phyloP scores from a whole-genome alignment of 352 stramenopile genomes.

The Phytophthora litchii region DNA sequence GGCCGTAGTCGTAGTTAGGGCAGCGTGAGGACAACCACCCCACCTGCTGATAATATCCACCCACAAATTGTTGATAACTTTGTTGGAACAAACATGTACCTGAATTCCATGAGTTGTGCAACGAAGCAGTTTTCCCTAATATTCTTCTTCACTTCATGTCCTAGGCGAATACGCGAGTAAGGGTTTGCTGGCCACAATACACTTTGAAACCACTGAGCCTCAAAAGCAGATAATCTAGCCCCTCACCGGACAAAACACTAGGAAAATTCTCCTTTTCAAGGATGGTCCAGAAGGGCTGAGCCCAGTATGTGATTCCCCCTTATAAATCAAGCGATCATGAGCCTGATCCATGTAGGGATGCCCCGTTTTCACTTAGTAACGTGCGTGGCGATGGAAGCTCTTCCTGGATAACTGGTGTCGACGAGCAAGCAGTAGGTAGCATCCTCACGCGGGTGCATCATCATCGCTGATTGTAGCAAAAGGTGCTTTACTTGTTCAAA shows the following conservation, averaged over 20 bases:
- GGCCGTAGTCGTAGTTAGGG: not conserved
- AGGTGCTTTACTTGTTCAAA: not conserved
- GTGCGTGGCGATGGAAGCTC: not conserved
- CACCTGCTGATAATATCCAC: conserved; percentile 16
- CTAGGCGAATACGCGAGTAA: conserved; percentile 5
- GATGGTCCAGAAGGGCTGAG: not conserved
- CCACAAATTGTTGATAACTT: conserved; percentile 9
- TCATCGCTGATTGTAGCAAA: not conserved
- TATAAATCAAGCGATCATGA: not conserved
- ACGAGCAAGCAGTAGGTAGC: conserved; percentile 9
- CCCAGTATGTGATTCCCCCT: not conserved
- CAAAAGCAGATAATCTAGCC: not conserved
- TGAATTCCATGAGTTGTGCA: conserved; percentile 6
- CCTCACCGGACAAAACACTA: not conserved
- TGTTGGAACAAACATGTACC: conserved; percentile 6
- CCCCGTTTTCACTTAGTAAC: not conserved
- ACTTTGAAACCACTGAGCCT: not conserved
- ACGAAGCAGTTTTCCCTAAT: not conserved
- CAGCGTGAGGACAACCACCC: not conserved
- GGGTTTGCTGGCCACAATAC: not conserved
- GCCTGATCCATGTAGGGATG: not conserved
- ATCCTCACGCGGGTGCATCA: not conserved
- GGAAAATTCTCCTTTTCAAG: not conserved
- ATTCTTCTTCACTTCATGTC: not conserved
- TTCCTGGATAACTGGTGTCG: not conserved